A percentile compares a stretch with the other conserved stretches of the same genome.
phyloP scores from a whole-genome alignment of 179 eudicot species.

The Corrigiola litoralis region DNA sequence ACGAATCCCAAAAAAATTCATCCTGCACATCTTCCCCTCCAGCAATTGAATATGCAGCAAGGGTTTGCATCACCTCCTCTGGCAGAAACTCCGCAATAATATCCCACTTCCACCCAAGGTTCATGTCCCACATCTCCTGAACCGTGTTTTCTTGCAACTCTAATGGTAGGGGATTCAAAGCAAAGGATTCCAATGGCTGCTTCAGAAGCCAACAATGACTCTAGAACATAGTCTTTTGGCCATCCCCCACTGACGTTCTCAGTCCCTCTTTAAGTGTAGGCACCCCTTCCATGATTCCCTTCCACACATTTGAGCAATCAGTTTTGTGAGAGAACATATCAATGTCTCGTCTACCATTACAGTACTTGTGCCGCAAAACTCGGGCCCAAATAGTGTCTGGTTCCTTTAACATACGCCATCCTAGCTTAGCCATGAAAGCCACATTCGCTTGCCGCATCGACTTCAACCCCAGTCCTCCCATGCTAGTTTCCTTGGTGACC shows the following conservation, averaged over 20 bases:
- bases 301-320: background rate
- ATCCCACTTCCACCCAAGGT: background rate
- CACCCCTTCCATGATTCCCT: background rate
- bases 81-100: background rate
- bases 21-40: no score
- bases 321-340: background rate
- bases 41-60: no score
- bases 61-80: no score
- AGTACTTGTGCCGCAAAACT: background rate
- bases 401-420: background rate
- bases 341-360: background rate
- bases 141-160: background rate
- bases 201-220: background rate
- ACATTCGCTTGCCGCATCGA: background rate
- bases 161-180: background rate
- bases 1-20: no score
- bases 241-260: background rate
- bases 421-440: background rate
- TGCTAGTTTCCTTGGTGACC: background rate
- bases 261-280: background rate
- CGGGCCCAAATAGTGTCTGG: background rate
- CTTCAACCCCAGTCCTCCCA: background rate
- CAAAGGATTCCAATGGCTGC: background rate
- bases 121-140: background rate
- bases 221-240: background rate